phyloP scores from a whole-genome alignment of 345 rosid species.

The Heritiera littoralis region DNA sequence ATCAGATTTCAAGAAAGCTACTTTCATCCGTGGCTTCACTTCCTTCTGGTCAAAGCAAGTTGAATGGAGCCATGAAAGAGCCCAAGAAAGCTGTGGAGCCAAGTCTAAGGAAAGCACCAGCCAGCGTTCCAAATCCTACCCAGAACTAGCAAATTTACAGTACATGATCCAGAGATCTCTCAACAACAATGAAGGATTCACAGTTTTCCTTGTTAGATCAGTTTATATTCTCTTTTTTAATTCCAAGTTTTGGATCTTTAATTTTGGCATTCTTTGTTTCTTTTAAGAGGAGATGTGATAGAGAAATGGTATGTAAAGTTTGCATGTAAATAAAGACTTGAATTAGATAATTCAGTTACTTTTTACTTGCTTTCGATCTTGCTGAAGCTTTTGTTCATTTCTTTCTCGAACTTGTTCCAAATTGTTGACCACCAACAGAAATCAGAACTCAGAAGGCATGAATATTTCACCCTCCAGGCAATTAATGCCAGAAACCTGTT shows the following conservation, averaged over 20 bases:
- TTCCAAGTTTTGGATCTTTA: neutral
- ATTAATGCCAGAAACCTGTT: neutral
- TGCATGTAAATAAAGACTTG: neutral
- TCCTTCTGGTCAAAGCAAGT: constrained; percentile 14
- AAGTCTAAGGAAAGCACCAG: constrained; percentile 56
- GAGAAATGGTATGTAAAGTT: neutral
- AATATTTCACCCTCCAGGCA: too few species aligned
- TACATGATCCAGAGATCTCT: neutral
- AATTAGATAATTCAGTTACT: neutral
- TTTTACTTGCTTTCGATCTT: neutral
- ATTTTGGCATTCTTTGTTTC: neutral
- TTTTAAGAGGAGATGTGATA: neutral
- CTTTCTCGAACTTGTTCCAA: neutral
- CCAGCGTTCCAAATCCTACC: constrained; percentile 54
- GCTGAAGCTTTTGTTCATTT: neutral
- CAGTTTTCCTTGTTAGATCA: neutral
- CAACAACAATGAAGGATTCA: neutral
- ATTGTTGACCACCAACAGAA: neutral
- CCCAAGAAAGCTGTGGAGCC: constrained; percentile 56
- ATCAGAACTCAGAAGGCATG: neutral
- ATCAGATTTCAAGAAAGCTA: constrained; percentile 26
- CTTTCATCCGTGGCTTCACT: constrained; percentile 23
- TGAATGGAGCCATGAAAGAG: constrained; percentile 27
- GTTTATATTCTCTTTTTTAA: neutral
- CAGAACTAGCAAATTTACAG: constrained; percentile 39